phyloP scores from a whole-genome alignment of 768 basidiomycete species.

The Tubosaeta sp. region DNA sequence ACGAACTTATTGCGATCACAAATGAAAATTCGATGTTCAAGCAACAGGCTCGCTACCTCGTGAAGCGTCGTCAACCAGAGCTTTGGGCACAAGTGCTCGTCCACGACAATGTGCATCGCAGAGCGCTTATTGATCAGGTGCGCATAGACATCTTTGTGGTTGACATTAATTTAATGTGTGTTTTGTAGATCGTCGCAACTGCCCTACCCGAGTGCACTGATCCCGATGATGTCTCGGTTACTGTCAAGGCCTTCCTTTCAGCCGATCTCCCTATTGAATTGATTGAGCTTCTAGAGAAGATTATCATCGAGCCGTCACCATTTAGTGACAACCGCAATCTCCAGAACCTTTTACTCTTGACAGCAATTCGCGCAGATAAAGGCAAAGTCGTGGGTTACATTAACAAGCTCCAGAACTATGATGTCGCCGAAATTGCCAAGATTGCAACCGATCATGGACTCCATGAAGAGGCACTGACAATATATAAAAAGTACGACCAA shows the following conservation, averaged over 20 bases:
- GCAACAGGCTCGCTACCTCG: constrained; percentile 96
- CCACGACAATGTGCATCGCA: constrained; percentile 85
- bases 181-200: constrained; percentile 76
- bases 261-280: constrained; percentile 96
- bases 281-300: constrained; percentile 97
- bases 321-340: constrained; percentile 98
- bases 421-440: constrained; percentile 89
- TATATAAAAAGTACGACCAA: constrained; percentile 97
- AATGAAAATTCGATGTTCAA: constrained; percentile 99
- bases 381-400: constrained; percentile 98
- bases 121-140: constrained; percentile 91
- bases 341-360: constrained; percentile 91
- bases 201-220: constrained; percentile 96
- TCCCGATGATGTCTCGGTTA: constrained; percentile 96
- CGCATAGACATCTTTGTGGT: constrained; percentile 6
- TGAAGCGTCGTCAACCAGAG: constrained; percentile 92
- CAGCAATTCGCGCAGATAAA: constrained; percentile 96
- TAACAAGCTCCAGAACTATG: constrained; percentile 95
- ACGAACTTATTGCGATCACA: constrained; percentile 93
- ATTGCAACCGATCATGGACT: constrained; percentile 96
- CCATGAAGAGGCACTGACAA: constrained; percentile 93
- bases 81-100: constrained; percentile 95
- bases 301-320: constrained; percentile 93
- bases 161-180: not conserved
- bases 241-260: constrained; percentile 97